A percentile compares a stretch with the other conserved stretches of the same genome.
These are phyloP conservation scores for Ephemerocybe angulata DNA, from an alignment of 768 basidiomycete genomes.

Conservation along the genomic window DNA sequence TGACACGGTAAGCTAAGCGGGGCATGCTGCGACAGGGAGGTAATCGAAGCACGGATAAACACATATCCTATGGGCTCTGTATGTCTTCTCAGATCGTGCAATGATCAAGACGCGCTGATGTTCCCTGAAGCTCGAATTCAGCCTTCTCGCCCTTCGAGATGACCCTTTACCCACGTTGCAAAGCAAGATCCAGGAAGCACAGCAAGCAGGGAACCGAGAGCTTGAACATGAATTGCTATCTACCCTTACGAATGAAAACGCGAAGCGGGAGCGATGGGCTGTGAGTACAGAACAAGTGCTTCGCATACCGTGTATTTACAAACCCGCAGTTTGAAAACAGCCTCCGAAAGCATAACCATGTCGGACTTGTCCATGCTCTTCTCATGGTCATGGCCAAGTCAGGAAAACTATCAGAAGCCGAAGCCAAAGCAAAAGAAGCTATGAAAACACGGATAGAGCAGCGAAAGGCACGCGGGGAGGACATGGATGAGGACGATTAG, in stretches of 20 bases:
- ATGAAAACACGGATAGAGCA: slow-evolving; percentile 47
- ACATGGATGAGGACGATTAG: slow-evolving; percentile 44
- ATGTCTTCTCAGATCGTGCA: slow-evolving; percentile 28
- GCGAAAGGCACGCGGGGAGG: slow-evolving; percentile 40
- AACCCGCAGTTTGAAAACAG: slow-evolving; percentile 76
- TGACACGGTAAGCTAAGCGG: neutral
- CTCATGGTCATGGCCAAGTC: slow-evolving; percentile 71
- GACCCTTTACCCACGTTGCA: slow-evolving; percentile 74
- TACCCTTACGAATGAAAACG: slow-evolving; percentile 61
- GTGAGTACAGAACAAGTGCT: slow-evolving; percentile 44
- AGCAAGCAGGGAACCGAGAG: slow-evolving; percentile 36
- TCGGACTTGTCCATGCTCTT: slow-evolving; percentile 75
- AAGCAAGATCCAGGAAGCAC: slow-evolving; percentile 49
- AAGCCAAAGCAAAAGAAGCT: slow-evolving; percentile 39
- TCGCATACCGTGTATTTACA: slow-evolving; percentile 8
- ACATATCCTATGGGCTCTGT: slow-evolving; percentile 90
- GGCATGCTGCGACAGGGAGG: slow-evolving; percentile 46
- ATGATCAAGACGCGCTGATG: neutral
- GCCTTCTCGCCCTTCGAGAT: slow-evolving; percentile 80
- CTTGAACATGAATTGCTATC: slow-evolving; percentile 52
- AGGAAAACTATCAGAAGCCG: slow-evolving; percentile 54
- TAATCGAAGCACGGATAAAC: slow-evolving; percentile 83
- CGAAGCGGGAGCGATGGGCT: slow-evolving; percentile 78
- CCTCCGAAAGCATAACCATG: slow-evolving; percentile 80
- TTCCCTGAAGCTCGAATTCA: slow-evolving; percentile 75